A percentile compares a stretch with the other conserved stretches of the same genome.
Evolutionary conservation across 108 stramenopile species (phyloP).

Genomic region (Cylindrotheca closterium): DNA sequence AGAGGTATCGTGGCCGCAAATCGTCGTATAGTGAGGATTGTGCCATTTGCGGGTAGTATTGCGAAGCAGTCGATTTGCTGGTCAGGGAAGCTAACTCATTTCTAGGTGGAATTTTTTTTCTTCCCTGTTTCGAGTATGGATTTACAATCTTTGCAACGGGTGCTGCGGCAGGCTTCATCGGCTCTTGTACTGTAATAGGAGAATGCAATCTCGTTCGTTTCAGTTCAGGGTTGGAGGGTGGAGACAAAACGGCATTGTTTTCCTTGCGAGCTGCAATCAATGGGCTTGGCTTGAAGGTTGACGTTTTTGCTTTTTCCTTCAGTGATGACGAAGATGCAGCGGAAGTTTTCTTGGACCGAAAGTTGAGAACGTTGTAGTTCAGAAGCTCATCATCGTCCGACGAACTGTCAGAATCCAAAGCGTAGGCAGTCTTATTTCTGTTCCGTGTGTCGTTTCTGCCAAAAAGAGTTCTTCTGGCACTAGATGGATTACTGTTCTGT

Average conservation of each 20-base stretch:
- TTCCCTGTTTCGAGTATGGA: not conserved
- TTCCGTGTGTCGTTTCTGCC: not conserved
- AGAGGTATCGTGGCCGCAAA: conserved; percentile 10
- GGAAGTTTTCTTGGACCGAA: not conserved
- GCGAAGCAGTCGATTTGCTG: not conserved
- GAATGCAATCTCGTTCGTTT: not conserved
- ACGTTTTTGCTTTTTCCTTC: not conserved
- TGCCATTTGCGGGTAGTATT: conserved; percentile 1
- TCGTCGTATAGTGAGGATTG: conserved; percentile 5
- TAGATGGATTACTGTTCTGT: not conserved
- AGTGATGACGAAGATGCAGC: not conserved
- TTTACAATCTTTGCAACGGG: not conserved
- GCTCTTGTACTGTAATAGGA: not conserved
- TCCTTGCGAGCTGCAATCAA: not conserved
- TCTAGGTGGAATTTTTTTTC: not conserved
- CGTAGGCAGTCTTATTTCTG: not conserved
- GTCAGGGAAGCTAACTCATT: not conserved
- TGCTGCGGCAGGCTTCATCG: not conserved
- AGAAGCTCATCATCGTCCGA: conserved; percentile 2
- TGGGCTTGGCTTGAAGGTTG: not conserved
- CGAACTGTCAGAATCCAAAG: not conserved
- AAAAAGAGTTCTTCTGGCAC: not conserved
- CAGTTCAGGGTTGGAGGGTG: not conserved
- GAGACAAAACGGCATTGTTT: not conserved
- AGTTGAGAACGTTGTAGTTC: not conserved